phyloP scores from a whole-genome alignment of 1,139 yeast genomes.

The Suhomyces maxii region DNA sequence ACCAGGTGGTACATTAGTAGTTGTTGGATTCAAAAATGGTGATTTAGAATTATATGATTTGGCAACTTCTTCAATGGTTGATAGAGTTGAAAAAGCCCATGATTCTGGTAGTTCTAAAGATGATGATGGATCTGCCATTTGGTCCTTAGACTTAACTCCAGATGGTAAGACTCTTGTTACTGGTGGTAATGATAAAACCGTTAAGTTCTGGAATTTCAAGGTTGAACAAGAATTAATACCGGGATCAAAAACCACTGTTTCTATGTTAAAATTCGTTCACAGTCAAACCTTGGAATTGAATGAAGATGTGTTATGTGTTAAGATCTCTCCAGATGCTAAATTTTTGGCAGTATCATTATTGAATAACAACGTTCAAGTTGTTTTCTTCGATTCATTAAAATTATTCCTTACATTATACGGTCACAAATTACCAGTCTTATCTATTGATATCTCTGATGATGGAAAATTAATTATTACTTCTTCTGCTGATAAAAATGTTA shows the following conservation, averaged over 20 bases:
- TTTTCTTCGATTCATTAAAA: slow-evolving; percentile 82
- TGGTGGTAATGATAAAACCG: slow-evolving; percentile 90
- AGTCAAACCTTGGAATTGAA: slow-evolving; percentile 77
- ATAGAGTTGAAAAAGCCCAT: slow-evolving; percentile 69
- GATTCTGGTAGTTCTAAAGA: slow-evolving; percentile 19
- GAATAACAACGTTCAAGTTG: slow-evolving; percentile 92
- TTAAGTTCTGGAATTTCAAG: slow-evolving; percentile 85
- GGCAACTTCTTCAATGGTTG: slow-evolving; percentile 72
- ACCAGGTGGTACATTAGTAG: slow-evolving; percentile 88
- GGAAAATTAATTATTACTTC: slow-evolving; percentile 86
- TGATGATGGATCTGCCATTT: slow-evolving; percentile 69
- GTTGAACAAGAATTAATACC: slow-evolving; percentile 67
- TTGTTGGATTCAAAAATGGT: slow-evolving; percentile 90
- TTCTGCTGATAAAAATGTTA: slow-evolving; percentile 95
- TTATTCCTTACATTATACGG: slow-evolving; percentile 89
- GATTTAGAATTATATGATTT: slow-evolving; percentile 82
- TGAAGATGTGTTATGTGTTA: slow-evolving; percentile 82
- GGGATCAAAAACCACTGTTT: slow-evolving; percentile 58
- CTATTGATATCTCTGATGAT: slow-evolving; percentile 87
- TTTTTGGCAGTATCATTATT: slow-evolving; percentile 80
- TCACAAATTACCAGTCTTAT: slow-evolving; percentile 88
- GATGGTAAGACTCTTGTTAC: slow-evolving; percentile 87
- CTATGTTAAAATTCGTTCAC: slow-evolving; percentile 64
- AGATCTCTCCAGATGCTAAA: slow-evolving; percentile 78
- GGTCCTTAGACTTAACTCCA: slow-evolving; percentile 85